Evolutionary conservation across 495 filamentous ascomycete species (phyloP).

Genomic region (Aspergillus incahuasiensis): DNA sequence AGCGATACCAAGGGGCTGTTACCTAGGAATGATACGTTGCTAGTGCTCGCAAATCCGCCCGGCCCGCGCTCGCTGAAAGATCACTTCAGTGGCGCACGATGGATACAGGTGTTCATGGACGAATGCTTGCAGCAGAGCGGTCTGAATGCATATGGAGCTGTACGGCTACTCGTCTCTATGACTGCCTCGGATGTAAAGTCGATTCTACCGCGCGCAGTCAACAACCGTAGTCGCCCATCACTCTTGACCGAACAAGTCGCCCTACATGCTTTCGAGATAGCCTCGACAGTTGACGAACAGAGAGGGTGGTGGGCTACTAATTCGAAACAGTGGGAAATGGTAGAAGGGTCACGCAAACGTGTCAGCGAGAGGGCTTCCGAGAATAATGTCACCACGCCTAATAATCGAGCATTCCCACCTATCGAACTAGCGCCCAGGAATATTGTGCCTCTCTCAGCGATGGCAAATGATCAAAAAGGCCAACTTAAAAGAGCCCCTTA

Average conservation of each 20-base stretch:
- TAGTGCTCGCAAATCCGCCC: conserved; percentile 59
- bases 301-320: conserved; percentile 10
- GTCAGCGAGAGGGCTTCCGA: conserved; percentile 34
- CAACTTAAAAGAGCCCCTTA: no score
- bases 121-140: conserved; percentile 25
- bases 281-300: conserved; percentile 16
- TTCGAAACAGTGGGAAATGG: conserved; percentile 26
- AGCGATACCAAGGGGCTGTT: conserved; percentile 23
- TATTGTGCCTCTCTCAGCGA: no score
- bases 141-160: conserved; percentile 45
- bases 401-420: conserved; percentile 27
- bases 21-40: conserved; percentile 58
- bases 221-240: conserved; percentile 46
- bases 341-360: conserved; percentile 27
- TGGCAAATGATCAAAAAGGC: no score
- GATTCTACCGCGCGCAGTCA: conserved; percentile 50
- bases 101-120: conserved; percentile 30
- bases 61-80: conserved; percentile 26
- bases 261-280: conserved; percentile 47
- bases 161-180: conserved; percentile 67
- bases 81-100: conserved; percentile 34
- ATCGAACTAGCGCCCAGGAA: conserved; percentile 22
- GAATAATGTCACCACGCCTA: conserved; percentile 32
- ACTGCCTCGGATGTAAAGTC: conserved; percentile 42
- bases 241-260: conserved; percentile 52